phyloP scores from a whole-genome alignment of 768 basidiomycete genomes.

The Pisolithus sp. region DNA sequence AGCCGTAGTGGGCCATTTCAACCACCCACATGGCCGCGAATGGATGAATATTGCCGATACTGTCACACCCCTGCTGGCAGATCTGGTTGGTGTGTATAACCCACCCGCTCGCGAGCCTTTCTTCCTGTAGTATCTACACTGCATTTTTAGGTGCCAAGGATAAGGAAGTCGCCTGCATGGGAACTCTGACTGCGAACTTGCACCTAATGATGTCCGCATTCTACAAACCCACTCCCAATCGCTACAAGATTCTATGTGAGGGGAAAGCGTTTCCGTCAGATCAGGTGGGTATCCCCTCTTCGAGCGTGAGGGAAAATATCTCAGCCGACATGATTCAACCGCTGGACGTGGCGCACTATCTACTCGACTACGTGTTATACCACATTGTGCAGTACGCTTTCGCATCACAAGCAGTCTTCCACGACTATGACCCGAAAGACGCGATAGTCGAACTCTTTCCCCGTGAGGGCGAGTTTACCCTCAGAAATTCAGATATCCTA shows the following conservation, averaged over 20 bases:
- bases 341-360: neutral
- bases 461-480: conserved; percentile 73
- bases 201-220: conserved; percentile 94
- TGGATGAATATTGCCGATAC: conserved; percentile 78
- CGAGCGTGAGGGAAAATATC: conserved; percentile 7
- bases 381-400: conserved; percentile 75
- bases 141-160: conserved; percentile 65
- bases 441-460: conserved; percentile 77
- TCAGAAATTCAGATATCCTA: conserved; percentile 88
- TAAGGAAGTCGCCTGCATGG: conserved; percentile 92
- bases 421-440: conserved; percentile 67
- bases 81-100: conserved; percentile 64
- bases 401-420: conserved; percentile 79
- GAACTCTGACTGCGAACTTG: conserved; percentile 90
- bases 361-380: neutral
- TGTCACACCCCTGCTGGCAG: conserved; percentile 68
- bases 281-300: conserved; percentile 50
- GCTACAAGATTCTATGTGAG: conserved; percentile 95
- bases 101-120: conserved; percentile 1
- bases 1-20: conserved; percentile 83
- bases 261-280: conserved; percentile 94
- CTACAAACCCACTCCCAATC: conserved; percentile 78
- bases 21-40: conserved; percentile 75
- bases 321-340: conserved; percentile 3
- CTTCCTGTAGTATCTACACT: conserved; percentile 12